phyloP scores from a whole-genome alignment of 306 rosid species.

The Clitoria ternatea region DNA sequence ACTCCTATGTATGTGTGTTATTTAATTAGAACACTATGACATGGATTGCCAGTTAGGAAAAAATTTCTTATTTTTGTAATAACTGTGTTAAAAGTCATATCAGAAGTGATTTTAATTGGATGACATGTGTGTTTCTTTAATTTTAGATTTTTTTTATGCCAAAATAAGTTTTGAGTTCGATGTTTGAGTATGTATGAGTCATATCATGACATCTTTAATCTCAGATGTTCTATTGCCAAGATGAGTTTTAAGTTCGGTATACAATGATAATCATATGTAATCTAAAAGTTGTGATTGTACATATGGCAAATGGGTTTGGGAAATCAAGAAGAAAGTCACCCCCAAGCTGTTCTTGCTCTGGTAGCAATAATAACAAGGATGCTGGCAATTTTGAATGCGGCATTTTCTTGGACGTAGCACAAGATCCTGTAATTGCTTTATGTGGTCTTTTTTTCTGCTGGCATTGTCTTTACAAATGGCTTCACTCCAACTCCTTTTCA shows the following conservation, averaged over 20 bases:
- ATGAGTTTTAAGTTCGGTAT: not conserved
- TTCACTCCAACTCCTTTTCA: conserved; percentile 58
- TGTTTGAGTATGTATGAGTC: no score
- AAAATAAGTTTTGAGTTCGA: no score
- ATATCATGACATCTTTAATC: no score
- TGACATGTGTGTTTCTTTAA: no score
- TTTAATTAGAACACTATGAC: no score
- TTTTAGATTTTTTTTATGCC: no score
- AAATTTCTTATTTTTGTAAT: no score
- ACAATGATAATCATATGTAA: not conserved
- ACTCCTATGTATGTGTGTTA: no score
- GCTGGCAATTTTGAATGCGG: conserved; percentile 83
- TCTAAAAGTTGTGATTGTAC: conserved; percentile 22
- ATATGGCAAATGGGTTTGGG: conserved; percentile 72
- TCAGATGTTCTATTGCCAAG: no score
- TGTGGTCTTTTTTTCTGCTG: conserved; percentile 94
- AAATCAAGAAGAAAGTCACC: conserved; percentile 68
- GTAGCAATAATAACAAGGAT: conserved; percentile 44
- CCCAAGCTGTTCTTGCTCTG: conserved; percentile 54
- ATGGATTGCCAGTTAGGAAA: no score
- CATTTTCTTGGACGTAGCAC: conserved; percentile 87
- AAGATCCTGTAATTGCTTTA: conserved; percentile 81
- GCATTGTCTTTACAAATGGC: conserved; percentile 95
- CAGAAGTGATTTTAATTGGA: no score
- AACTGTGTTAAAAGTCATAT: no score